Evolutionary conservation across 176 grass and related monocot species (phyloP), one percentile per base, ranked within the genome.

Genomic region (Ananas comosus): DNA sequence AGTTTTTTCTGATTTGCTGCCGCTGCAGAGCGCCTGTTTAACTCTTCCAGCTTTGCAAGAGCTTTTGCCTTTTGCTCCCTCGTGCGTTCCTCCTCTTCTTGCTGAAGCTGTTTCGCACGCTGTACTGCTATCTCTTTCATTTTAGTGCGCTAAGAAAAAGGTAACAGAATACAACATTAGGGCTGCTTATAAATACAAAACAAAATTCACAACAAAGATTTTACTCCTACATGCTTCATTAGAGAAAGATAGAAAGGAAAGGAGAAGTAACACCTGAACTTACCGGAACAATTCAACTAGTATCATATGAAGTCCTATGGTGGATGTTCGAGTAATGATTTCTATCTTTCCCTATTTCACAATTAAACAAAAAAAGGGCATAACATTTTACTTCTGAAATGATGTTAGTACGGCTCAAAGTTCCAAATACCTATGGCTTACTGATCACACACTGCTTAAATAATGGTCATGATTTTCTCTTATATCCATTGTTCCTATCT

Each of bases 1-100:
- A 69, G 48, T n/a, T 80, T 85, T 50, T 85, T 80, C 74, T 63
- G 79, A 76, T 74, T 49, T 72, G 75, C 79, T 70, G 79, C 64
- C 25, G 69, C 79, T 70, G 79, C 64, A 24, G 89, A 83, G 5
- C 94, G 94, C 28, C 78, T 89, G 63, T 99, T 88, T 75, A 99
- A 58, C 77, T 91, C 94, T 85, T 99, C 94, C 76, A 93, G 79
- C 67, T 99, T 99, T 10, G 78, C 85, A 58, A 91, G 85, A 77
- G 90, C 94, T 87, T 99, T 99, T 74, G 87, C 90, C 67, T 74
- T 99, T 81, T 93, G 94, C 64, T 90, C 83, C 52, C 81, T 89
- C 75, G 65, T 88, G 50, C 87, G 83, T 71, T 99, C 90, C 58
- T 99, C 90, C 76, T 99, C 94, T 77, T 99, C 90, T 66, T 73